A percentile compares a stretch with the other conserved stretches of the same genome.
Evolutionary conservation across 768 basidiomycete species (phyloP).

Genomic region (Tylopilus cervinicoccineus): DNA sequence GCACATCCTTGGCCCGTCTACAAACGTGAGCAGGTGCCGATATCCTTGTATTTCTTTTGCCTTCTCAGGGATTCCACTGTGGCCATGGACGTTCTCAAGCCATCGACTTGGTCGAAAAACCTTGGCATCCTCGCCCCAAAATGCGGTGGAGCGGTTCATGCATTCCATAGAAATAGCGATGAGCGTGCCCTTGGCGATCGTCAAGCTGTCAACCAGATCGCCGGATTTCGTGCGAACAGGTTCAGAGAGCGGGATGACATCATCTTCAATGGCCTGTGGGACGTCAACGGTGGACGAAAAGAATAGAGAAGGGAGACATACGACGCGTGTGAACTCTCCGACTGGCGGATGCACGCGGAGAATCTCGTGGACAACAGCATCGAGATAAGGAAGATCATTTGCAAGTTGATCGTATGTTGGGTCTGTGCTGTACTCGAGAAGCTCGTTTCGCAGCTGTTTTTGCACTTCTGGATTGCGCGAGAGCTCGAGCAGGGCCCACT

Average conservation of each 20-base stretch:
- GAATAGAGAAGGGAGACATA: not conserved
- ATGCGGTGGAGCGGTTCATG: not conserved
- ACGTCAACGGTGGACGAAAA: not conserved
- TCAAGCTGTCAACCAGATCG: not conserved
- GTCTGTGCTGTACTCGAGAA: no score
- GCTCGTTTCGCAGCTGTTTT: no score
- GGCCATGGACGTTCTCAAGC: not conserved
- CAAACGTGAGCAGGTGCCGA: not conserved
- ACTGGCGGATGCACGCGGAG: no score
- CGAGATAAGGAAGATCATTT: no score
- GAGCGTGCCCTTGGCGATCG: not conserved
- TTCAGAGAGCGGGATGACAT: not conserved
- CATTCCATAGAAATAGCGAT: not conserved
- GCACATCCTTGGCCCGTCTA: not conserved
- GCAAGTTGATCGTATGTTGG: no score
- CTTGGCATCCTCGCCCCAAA: not conserved
- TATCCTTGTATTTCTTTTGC: not conserved
- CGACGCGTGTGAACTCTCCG: not conserved
- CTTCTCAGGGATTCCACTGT: not conserved
- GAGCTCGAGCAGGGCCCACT: no score
- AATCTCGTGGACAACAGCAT: no score
- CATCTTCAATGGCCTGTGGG: not conserved
- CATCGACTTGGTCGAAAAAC: not conserved
- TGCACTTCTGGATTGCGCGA: no score
- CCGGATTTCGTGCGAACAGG: not conserved